Base-by-base conservation (phyloP, 225 moss, liverwort and hornwort species). In the Climacium dendroides region DNA sequence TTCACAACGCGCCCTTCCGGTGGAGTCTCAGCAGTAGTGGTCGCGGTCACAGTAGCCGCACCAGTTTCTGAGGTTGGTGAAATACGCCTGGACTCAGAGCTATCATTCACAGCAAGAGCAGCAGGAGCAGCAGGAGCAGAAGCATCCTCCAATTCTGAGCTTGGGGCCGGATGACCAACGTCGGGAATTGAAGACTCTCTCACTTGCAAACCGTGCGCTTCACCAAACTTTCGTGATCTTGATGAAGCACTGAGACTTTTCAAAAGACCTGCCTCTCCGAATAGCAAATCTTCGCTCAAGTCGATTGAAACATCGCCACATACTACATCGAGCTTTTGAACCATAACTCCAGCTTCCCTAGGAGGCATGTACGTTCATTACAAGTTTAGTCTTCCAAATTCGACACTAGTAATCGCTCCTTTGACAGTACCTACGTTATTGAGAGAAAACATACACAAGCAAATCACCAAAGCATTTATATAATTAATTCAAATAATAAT, bases 271-370 rank as follows among this genome's bases (percentile, higher is more conserved):
- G 87, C 85, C 87, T 96, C 97, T 79, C 93, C 95, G 43, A 94
- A 87, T 57, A 98, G 90, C 89, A 96, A 80, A 87, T 98, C 97
- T 89, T 98, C 97, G 55, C 92, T 92, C 82, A 98, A 80, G 81
- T 96, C 96, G 79, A 96, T 85, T 86, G 91, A 93, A 73, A 94
- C 93, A 87, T 94, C 96, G 74, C 97, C 96, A 83, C 95, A 96
- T 60, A 85, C 89, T 82, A 96, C 92, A 83, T 96, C 94, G 82
- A 95, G 91, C 70, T 94, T 92, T 75, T 93, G 92, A 87, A 98
- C 87, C 78, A 94, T 83, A 72, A 96, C 89, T 85, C 97, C 96
- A 87, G 91, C 91, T 73, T 95, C 97, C 92, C 92, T 95, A 88
- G 43, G 62, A 92, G 61, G 64, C 71, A 86, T 63, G 72, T 83